Percentiles rank a stretch among this genome's conserved stretches.
These are phyloP conservation scores for Dipteronia dyeriana DNA, from an alignment of 345 rosid genomes.

Conservation along the genomic window DNA sequence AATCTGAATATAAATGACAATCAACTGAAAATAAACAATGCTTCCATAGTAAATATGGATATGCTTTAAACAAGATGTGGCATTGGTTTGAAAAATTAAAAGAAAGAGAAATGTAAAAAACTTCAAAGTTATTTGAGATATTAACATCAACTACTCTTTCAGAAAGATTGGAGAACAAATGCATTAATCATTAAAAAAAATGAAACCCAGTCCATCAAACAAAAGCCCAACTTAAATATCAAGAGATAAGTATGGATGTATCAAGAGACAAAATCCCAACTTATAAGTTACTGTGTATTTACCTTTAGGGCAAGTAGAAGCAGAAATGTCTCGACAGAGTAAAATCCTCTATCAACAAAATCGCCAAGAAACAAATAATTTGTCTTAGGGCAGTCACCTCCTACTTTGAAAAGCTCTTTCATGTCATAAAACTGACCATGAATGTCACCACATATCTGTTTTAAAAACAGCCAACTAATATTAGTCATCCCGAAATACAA, in stretches of 20 bases:
- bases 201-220: not conserved
- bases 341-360: constrained; percentile 96
- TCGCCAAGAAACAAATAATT: constrained; percentile 97
- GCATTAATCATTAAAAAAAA: not conserved
- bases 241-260: not conserved
- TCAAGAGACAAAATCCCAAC: too few relatives aligned
- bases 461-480: constrained; percentile 8
- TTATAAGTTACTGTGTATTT: not conserved
- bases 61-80: not conserved
- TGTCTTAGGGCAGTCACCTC: constrained; percentile 97
- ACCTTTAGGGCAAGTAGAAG: constrained; percentile 97
- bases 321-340: constrained; percentile 95
- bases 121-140: not conserved
- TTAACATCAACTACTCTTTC: not conserved
- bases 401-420: constrained; percentile 96
- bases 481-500: constrained; percentile 12
- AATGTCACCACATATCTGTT: constrained; percentile 93
- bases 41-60: not conserved
- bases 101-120: not conserved
- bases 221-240: not conserved
- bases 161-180: not conserved
- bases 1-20: not conserved
- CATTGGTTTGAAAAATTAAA: not conserved
- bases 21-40: not conserved
- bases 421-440: constrained; percentile 98